phyloP scores from a whole-genome alignment of 192 early-diverging fungal species.

The Backusella liffmaniae region DNA sequence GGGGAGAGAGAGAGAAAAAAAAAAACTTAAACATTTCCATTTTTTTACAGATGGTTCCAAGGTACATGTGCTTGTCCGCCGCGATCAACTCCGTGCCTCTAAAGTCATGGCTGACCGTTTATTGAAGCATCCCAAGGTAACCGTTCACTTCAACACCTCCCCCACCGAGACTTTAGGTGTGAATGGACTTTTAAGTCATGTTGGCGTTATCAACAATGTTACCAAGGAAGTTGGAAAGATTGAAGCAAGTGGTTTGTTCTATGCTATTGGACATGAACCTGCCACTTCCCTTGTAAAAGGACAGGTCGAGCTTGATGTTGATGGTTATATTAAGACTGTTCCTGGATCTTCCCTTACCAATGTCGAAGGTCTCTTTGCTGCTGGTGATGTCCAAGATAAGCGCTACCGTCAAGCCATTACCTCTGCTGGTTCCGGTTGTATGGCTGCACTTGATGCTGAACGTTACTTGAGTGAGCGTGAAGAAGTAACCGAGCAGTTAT shows the following conservation, averaged over 20 bases:
- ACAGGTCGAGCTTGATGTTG: constrained; percentile 80
- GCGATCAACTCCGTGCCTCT: constrained; percentile 94
- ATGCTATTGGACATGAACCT: constrained; percentile 96
- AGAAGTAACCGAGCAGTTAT: neutral
- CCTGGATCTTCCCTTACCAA: constrained; percentile 83
- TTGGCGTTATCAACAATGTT: constrained; percentile 77
- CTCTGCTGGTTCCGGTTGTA: constrained; percentile 94
- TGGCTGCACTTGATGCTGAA: constrained; percentile 96
- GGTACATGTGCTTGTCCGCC: constrained; percentile 90
- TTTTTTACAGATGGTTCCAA: constrained; percentile 65
- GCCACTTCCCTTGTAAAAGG: constrained; percentile 74
- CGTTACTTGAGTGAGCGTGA: constrained; percentile 80
- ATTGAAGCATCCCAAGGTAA: constrained; percentile 83
- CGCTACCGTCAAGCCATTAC: constrained; percentile 97
- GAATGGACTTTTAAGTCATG: constrained; percentile 65
- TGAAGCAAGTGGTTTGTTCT: constrained; percentile 89
- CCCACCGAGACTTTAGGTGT: constrained; percentile 88
- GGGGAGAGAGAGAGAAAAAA: neutral
- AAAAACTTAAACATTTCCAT: constrained; percentile 8
- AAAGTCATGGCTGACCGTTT: constrained; percentile 95
- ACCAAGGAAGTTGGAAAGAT: constrained; percentile 66
- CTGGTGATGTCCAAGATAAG: constrained; percentile 97
- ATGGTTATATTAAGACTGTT: constrained; percentile 83
- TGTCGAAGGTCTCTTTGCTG: constrained; percentile 92
- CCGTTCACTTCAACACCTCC: constrained; percentile 86